phyloP scores from a whole-genome alignment of 257 asterid species.

The Capsicum baccatum region DNA sequence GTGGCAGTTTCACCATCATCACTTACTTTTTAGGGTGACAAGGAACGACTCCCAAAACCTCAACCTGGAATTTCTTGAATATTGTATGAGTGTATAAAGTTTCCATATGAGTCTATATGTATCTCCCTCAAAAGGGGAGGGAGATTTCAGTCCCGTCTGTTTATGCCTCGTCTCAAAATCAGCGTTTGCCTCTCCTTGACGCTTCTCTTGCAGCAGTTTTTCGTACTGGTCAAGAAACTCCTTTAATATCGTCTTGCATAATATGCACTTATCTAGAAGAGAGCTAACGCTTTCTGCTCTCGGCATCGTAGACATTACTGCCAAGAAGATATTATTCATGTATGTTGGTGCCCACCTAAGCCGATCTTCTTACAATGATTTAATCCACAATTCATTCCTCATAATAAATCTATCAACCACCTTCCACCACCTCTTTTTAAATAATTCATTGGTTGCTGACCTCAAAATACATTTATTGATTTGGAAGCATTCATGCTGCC shows the following conservation, averaged over 20 bases:
- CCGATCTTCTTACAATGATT: constrained; percentile 54
- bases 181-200: constrained; percentile 56
- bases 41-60: constrained; percentile 66
- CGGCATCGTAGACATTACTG: constrained; percentile 50
- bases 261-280: constrained; percentile 46
- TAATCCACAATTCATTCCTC: constrained; percentile 49
- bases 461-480: constrained; percentile 54
- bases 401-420: constrained; percentile 49
- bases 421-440: constrained; percentile 56
- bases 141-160: constrained; percentile 52
- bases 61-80: constrained; percentile 62
- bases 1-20: constrained; percentile 37
- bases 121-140: constrained; percentile 51
- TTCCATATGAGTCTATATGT: constrained; percentile 41
- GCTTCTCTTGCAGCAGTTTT: constrained; percentile 46
- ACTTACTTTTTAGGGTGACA: constrained; percentile 55
- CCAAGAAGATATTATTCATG: constrained; percentile 49
- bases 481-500: constrained; percentile 47
- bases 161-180: constrained; percentile 48
- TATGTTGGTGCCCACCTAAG: constrained; percentile 52
- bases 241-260: constrained; percentile 46
- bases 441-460: constrained; percentile 52
- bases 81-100: constrained; percentile 51
- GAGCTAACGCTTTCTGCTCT: constrained; percentile 42
- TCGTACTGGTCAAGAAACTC: constrained; percentile 50